Evolutionary conservation across 768 basidiomycete genomes (phyloP), one percentile per base, ranked within the genome.

Genomic region (Mycena belliarum): DNA sequence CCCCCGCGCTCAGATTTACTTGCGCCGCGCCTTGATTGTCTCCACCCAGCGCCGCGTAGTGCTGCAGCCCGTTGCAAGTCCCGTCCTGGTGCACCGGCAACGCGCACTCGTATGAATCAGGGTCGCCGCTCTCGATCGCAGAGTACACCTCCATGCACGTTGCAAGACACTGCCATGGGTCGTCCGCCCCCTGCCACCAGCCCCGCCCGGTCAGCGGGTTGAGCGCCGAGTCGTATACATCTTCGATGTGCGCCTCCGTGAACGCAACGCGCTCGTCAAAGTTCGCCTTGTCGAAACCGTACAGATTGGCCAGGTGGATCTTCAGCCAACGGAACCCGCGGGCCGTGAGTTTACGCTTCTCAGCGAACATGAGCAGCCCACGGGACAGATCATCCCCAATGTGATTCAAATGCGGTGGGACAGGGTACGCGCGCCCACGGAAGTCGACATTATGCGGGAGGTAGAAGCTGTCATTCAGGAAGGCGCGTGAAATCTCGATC

Each of bases 31-130:
- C 97, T 32, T 82, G 79, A 14, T 79, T 78, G 68, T 98, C 97
- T 6, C 97, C 96, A 42, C 97, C 97, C 5, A 99, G 84, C 0
- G 97, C 97, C 7, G 97, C 97, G 67, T 99, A 99, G 71, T 99
- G 96, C 74, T 99, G 97, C 61, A 99, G 79, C 25, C 96, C 97
- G 65, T 99, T 99, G 66, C 97, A 99, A 0, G 97, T 98, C 4
- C 97, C 96, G 63, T 99, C 97, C 72, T 98, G 96, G 69, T 99
- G 97, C 7, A 98, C 83, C 0, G 97, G 97, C n/a, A 97, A 79
- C 18, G 76, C 72, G 4, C 87, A 93, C 66, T 79, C 73, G 59
- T 78, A 81, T 0, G 83, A 81, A 40, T 85, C 79, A 16, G 84
- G 82, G 63, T 93, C 82, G 18, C 77, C 78, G 1, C 88, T 89